Evolutionary conservation across 768 basidiomycete species (phyloP).

Genomic region (Psilocybe cubensis): DNA sequence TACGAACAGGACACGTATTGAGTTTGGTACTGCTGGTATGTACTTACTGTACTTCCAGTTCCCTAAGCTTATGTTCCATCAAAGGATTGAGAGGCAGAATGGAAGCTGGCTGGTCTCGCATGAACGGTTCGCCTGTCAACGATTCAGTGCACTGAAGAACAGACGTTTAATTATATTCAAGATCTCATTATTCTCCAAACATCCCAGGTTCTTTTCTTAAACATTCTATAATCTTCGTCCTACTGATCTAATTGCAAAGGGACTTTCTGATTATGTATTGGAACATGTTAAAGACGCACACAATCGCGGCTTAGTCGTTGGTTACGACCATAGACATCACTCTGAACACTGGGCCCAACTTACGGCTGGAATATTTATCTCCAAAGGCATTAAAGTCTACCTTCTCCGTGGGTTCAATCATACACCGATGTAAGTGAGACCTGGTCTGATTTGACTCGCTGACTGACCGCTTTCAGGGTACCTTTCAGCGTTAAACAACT

Average conservation of each 20-base stretch:
- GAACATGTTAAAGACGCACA: slow-evolving; percentile 54
- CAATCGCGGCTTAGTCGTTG: slow-evolving; percentile 75
- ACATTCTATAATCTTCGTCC: background rate
- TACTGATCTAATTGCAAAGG: slow-evolving; percentile 41
- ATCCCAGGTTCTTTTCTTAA: slow-evolving; percentile 57
- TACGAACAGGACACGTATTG: slow-evolving; percentile 64
- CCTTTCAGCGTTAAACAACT: slow-evolving; percentile 75
- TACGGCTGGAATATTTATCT: slow-evolving; percentile 72
- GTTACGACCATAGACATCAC: slow-evolving; percentile 85
- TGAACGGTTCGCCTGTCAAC: slow-evolving; percentile 61
- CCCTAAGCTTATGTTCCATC: background rate
- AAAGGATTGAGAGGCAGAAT: slow-evolving; percentile 78
- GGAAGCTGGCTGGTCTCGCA: slow-evolving; percentile 90
- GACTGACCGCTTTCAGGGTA: slow-evolving; percentile 49
- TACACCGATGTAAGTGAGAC: slow-evolving; percentile 69
- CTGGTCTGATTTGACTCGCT: background rate
- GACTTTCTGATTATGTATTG: slow-evolving; percentile 74
- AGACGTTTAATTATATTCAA: slow-evolving; percentile 19
- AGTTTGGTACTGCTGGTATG: slow-evolving; percentile 86
- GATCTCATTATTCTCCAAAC: slow-evolving; percentile 81
- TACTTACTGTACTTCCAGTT: background rate
- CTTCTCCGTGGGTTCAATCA: slow-evolving; percentile 73
- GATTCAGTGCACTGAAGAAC: background rate
- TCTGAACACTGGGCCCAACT: slow-evolving; percentile 78
- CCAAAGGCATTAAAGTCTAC: slow-evolving; percentile 68